Base-by-base conservation (phyloP, 2,329 filamentous ascomycete species). In the Chrysoporthe austroafricana region DNA sequence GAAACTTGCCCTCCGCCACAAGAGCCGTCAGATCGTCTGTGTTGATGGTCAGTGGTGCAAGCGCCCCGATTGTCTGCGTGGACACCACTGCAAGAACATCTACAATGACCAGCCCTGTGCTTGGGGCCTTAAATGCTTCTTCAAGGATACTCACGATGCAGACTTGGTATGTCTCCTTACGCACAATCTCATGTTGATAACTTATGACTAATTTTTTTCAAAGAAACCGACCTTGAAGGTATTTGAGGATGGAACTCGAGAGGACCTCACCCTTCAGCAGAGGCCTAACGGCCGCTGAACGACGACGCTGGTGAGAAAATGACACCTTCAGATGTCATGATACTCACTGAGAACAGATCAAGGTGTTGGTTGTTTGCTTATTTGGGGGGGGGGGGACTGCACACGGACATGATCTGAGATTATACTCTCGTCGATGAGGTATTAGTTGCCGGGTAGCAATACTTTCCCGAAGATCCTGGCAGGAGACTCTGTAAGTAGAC, bases 71-170 rank as follows among this genome's bases (percentile, higher is more conserved):
- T 70, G 69, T 32, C 50, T 70, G 48, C 63, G 61, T 50, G 69
- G 69, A 3, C 69, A 70, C 62, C 69, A 69, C n/a, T 69, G 69
- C 57, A 70, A 69, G 63, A 62, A 66, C 44, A 48, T 64, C 26
- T 69, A 70, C 16, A 60, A 70, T n/a, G 66, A 63, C 1, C 34
- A 48, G 1, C 13, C 39, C 5, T 70, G 69, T 42, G 18, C 57
- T 7, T 68, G 63, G 63, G 69, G 69, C 2, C 18, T 46, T 16
- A 68, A 62, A 36, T 70, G 69, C 50, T 68, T 68, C 42, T 70
- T 70, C 32, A 66, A 63, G 26, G 66, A 70, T 32, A 64, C 56
- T 2, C 69, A 70, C 21, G 66, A 61, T 18, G 43, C 44, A 39
- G 66, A 70, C 9, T 2, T 61, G 43, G 59, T 61, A 46, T 18